A percentile compares a stretch with the other conserved stretches of the same genome.
These are phyloP conservation scores for Viridothelium virens DNA, from an alignment of 495 filamentous ascomycete species.

Conservation along the genomic window DNA sequence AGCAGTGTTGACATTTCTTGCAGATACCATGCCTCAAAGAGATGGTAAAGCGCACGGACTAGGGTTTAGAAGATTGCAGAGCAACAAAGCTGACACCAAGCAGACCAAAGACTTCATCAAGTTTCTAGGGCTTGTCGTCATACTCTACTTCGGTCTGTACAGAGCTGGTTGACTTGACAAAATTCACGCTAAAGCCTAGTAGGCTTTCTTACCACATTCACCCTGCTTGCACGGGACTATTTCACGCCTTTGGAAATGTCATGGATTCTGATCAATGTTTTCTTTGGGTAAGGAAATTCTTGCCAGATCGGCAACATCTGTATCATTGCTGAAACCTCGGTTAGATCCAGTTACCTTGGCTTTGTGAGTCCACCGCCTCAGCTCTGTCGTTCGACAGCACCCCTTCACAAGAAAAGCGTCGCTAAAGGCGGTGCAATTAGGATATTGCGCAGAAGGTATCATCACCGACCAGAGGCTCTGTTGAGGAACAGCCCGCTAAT, in stretches of 20 bases:
- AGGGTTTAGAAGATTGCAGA: background rate
- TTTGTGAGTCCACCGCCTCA: slow-evolving; percentile 51
- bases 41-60: slow-evolving; percentile 47
- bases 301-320: background rate
- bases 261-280: slow-evolving; percentile 81
- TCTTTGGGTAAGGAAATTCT: slow-evolving; percentile 50
- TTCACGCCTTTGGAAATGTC: slow-evolving; percentile 71
- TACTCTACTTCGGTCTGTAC: slow-evolving; percentile 61
- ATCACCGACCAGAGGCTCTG: background rate
- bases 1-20: slow-evolving; percentile 7
- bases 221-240: slow-evolving; percentile 70
- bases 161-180: background rate
- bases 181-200: slow-evolving; percentile 10
- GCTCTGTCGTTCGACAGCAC: too few species aligned
- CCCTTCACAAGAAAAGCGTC: slow-evolving; percentile 4
- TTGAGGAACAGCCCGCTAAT: background rate
- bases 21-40: slow-evolving; percentile 79
- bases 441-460: slow-evolving; percentile 36
- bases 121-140: slow-evolving; percentile 77
- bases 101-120: slow-evolving; percentile 85
- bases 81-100: slow-evolving; percentile 10
- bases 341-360: slow-evolving; percentile 63
- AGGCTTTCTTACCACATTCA: slow-evolving; percentile 91
- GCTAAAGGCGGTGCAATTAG: slow-evolving; percentile 27
- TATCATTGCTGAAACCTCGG: slow-evolving; percentile 17